A percentile compares a stretch with the other conserved stretches of the same genome.
phyloP scores from a whole-genome alignment of 1,284 basidiomycete species.

The Marasmius fiardii region DNA sequence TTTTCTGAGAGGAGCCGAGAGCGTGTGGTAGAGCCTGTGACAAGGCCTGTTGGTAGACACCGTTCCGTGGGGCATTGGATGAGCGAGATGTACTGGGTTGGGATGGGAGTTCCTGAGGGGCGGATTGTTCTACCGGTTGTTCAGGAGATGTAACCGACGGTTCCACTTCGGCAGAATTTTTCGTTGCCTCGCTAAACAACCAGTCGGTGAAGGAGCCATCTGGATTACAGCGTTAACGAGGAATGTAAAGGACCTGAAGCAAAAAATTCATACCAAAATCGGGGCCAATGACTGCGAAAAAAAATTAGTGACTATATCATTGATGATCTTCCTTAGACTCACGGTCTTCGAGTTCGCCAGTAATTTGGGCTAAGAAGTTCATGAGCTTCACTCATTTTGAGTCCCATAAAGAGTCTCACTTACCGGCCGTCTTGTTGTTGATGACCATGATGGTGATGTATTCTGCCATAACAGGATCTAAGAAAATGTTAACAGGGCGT shows the following conservation, averaged over 20 bases:
- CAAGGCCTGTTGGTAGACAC: slow-evolving; percentile 68
- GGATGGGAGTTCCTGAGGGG: slow-evolving; percentile 17
- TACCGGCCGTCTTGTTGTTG: slow-evolving; percentile 82
- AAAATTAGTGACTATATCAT: slow-evolving; percentile 17
- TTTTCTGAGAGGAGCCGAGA: slow-evolving; percentile 57
- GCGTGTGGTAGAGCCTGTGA: slow-evolving; percentile 56
- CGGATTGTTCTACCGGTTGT: slow-evolving; percentile 23
- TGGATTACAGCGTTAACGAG: slow-evolving; percentile 27
- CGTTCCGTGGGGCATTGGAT: slow-evolving; percentile 38
- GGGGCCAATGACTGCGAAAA: slow-evolving; percentile 64
- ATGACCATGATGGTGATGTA: slow-evolving; percentile 92
- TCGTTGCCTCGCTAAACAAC: slow-evolving; percentile 77
- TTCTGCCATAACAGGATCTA: slow-evolving; percentile 87
- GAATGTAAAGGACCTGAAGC: slow-evolving; percentile 3
- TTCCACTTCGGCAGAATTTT: slow-evolving; percentile 52
- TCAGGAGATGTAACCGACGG: slow-evolving; percentile 37
- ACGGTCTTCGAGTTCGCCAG: slow-evolving; percentile 78
- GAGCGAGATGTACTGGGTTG: neutral
- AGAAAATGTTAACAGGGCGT: slow-evolving; percentile 11
- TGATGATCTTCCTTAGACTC: slow-evolving; percentile 30
- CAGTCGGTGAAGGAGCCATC: slow-evolving; percentile 80
- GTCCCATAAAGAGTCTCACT: slow-evolving; percentile 21
- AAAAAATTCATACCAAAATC: slow-evolving; percentile 59
- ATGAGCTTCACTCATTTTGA: slow-evolving; percentile 15
- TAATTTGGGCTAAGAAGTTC: slow-evolving; percentile 66